phyloP scores from a whole-genome alignment of 2,329 filamentous ascomycete genomes.

The Neonectria ditissima region DNA sequence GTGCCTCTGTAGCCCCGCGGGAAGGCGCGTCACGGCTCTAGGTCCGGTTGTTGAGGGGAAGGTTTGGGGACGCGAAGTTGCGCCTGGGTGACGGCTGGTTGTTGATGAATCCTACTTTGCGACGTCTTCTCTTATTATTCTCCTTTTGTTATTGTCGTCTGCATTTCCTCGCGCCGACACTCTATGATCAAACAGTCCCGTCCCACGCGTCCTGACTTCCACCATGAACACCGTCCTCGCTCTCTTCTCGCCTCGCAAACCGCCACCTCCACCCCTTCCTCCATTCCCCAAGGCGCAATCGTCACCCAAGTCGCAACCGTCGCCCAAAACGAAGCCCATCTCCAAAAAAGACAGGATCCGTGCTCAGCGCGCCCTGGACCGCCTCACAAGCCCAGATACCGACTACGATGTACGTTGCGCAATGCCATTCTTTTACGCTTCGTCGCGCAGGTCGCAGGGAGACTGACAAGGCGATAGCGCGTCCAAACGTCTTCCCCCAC shows the following conservation, averaged over 20 bases:
- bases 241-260: constrained; percentile 42
- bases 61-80: constrained; percentile 4
- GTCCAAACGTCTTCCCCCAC: constrained; percentile 11
- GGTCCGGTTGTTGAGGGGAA: neutral
- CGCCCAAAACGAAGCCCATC: constrained; percentile 14
- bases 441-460: too few species aligned
- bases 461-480: constrained; percentile 15
- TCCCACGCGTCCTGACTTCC: neutral
- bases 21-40: constrained; percentile 8
- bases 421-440: too few species aligned
- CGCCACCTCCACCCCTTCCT: constrained; percentile 5
- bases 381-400: constrained; percentile 25
- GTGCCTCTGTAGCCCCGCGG: constrained; percentile 55
- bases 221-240: constrained; percentile 32
- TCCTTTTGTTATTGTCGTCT: neutral
- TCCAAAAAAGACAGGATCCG: constrained; percentile 35
- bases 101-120: neutral
- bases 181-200: neutral
- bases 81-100: neutral
- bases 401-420: constrained; percentile 23
- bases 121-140: neutral
- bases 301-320: constrained; percentile 17
- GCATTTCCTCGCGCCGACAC: neutral
- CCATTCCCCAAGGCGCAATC: constrained; percentile 27
- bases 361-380: constrained; percentile 26